Evolutionary conservation across 1,139 yeast genomes (phyloP).

Genomic region (Dujonia santamariae): DNA sequence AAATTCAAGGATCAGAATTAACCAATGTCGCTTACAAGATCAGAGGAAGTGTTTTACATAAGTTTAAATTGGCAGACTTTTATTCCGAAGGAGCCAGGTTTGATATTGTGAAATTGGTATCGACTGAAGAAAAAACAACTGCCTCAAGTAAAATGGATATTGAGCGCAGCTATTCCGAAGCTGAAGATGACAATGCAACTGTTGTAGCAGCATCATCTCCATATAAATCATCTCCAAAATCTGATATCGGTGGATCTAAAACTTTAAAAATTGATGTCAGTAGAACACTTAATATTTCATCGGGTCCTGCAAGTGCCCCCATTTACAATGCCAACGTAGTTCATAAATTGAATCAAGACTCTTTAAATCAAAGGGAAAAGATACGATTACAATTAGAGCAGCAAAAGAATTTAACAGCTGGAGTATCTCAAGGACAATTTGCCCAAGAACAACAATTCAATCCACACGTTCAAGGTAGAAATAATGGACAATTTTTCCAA

Average conservation of each 20-base stretch:
- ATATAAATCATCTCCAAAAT: constrained; percentile 19
- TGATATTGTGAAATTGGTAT: constrained; percentile 5
- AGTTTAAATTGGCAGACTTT: constrained; percentile 6
- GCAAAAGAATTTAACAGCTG: constrained; percentile 8
- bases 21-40: background rate
- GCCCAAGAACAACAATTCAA: background rate
- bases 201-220: constrained; percentile 43
- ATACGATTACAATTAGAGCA: constrained; percentile 1
- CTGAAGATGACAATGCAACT: constrained; percentile 39
- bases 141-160: too few relatives aligned
- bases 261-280: constrained; percentile 19
- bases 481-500: constrained; percentile 3
- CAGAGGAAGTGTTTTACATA: constrained; percentile 27
- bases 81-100: constrained; percentile 3
- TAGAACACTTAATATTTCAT: constrained; percentile 12
- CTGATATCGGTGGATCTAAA: background rate
- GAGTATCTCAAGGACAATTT: constrained; percentile 12
- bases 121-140: background rate
- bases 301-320: constrained; percentile 40
- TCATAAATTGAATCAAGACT: constrained; percentile 15
- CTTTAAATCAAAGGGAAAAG: constrained; percentile 15
- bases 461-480: constrained; percentile 4
- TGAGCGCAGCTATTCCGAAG: too few relatives aligned
- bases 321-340: constrained; percentile 24
- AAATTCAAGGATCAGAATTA: constrained; percentile 3